Base-by-base conservation (phyloP, 768 basidiomycete genomes). In the Auricularia sp. region DNA sequence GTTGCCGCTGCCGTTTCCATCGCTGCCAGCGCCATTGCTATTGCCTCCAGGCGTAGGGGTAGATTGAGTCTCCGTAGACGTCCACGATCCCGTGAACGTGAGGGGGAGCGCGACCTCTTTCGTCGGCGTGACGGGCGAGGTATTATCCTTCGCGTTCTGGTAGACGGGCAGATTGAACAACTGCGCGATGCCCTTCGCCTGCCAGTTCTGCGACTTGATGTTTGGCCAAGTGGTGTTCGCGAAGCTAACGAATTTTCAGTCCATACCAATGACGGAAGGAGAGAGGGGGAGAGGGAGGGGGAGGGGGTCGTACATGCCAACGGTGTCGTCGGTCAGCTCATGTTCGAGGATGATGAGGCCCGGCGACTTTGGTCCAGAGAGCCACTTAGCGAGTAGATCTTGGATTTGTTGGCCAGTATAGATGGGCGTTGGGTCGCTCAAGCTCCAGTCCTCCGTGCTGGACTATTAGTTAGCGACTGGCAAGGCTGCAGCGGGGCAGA, bases 271-370 rank as follows among this genome's bases (percentile, higher is more conserved):
- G 29, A 29, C 29, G 29, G 29, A 29, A 29, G 29, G 29, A 29
- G 29, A 29, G 29, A 29, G 29, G 29, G 29, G 29, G 29, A 29
- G 29, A 2, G 29, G 29, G 29, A 29, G 29, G 29, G 29, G 29
- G 29, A 29, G 2, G 29, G 29, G 29, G 29, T 29, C 39, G 39
- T 42, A 42, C 39, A 84, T 83, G 42, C 77, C 68, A 24, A 92
- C 86, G 37, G 87, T 78, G 67, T 77, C 72, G 54, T 82, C 76
- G 37, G 80, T 81, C 29, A 88, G 77, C 75, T 97, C 94, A 74
- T 98, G 95, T 73, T 96, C 89, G 66, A 97, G 81, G 63, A 92
- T 79, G 67, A 93, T 79, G 33, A 95, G 81, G 39, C 95, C 95
- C 3, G 92, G 88, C 8, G 74, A 77, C 73, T 93, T 92, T 56